phyloP scores from a whole-genome alignment of 1,284 basidiomycete genomes.

The Melampsora larici-populina region DNA sequence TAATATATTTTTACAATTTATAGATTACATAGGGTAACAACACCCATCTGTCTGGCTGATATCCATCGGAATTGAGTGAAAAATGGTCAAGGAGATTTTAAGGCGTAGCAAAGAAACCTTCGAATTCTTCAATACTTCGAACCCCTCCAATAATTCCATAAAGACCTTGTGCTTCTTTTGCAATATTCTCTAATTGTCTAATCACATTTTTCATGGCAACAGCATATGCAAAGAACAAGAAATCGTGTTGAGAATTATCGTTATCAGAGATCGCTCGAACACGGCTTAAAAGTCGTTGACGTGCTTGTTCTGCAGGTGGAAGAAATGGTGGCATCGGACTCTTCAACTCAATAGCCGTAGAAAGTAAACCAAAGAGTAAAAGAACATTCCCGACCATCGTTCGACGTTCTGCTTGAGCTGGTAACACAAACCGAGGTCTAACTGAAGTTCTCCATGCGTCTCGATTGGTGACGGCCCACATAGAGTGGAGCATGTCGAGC shows the following conservation, averaged over 20 bases:
- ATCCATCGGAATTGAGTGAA: too few relatives aligned
- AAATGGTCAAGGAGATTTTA: too few relatives aligned
- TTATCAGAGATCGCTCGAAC: background rate
- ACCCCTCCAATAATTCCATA: slow-evolving; percentile 41
- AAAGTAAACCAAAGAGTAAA: slow-evolving; percentile 81
- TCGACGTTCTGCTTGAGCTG: slow-evolving; percentile 76
- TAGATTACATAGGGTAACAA: too few relatives aligned
- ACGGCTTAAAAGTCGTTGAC: slow-evolving; percentile 58
- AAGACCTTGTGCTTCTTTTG: slow-evolving; percentile 18
- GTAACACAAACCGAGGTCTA: slow-evolving; percentile 77
- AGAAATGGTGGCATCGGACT: slow-evolving; percentile 90
- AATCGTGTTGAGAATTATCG: slow-evolving; percentile 6
- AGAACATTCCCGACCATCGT: slow-evolving; percentile 89
- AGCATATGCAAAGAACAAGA: slow-evolving; percentile 33
- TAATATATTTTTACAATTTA: too few relatives aligned
- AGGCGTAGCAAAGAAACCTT: slow-evolving; percentile 15
- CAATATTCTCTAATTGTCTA: slow-evolving; percentile 28
- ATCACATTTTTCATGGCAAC: slow-evolving; percentile 36
- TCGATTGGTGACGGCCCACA: slow-evolving; percentile 88
- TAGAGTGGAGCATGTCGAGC: slow-evolving; percentile 69
- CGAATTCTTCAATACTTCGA: slow-evolving; percentile 19
- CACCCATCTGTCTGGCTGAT: too few relatives aligned
- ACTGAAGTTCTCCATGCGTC: slow-evolving; percentile 80
- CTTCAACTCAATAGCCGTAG: slow-evolving; percentile 80
- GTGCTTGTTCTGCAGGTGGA: slow-evolving; percentile 79